Conservation (phyloP, 345 rosid species). For the Gossypium ekmanianum region DNA sequence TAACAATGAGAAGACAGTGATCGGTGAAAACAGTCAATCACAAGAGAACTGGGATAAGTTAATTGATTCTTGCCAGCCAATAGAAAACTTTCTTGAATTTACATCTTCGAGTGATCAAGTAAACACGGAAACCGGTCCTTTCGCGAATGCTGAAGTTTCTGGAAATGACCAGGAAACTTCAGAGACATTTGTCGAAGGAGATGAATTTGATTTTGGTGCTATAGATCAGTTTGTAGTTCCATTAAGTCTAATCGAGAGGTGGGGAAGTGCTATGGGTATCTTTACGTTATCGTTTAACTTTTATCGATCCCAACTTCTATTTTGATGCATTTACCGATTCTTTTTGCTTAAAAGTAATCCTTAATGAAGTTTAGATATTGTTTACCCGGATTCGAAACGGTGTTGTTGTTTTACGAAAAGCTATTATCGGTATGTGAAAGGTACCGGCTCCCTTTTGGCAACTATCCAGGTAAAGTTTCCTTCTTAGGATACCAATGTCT, state of each 20-base stretch:
- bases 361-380: conserved; percentile 51
- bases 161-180: conserved; percentile 27
- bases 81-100: conserved; percentile 71
- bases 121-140: conserved; percentile 24
- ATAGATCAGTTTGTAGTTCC: conserved; percentile 66
- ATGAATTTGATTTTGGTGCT: conserved; percentile 18
- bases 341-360: conserved; percentile 19
- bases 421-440: conserved; percentile 86
- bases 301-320: conserved; percentile 6
- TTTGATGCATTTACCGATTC: not conserved
- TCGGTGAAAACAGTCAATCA: conserved; percentile 31
- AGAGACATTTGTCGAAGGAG: conserved; percentile 33
- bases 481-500: not conserved
- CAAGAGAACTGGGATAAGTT: conserved; percentile 43
- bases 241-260: conserved; percentile 67
- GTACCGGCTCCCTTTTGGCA: conserved; percentile 93
- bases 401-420: conserved; percentile 98
- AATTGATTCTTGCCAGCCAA: conserved; percentile 58
- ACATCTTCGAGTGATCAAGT: conserved; percentile 25
- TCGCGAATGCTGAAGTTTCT: conserved; percentile 19
- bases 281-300: conserved; percentile 20
- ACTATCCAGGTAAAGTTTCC: conserved; percentile 53
- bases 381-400: conserved; percentile 84
- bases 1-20: conserved; percentile 27
- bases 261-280: conserved; percentile 99